Conservation (phyloP, 495 filamentous ascomycete species). For the Talaromyces nanjingensis region DNA sequence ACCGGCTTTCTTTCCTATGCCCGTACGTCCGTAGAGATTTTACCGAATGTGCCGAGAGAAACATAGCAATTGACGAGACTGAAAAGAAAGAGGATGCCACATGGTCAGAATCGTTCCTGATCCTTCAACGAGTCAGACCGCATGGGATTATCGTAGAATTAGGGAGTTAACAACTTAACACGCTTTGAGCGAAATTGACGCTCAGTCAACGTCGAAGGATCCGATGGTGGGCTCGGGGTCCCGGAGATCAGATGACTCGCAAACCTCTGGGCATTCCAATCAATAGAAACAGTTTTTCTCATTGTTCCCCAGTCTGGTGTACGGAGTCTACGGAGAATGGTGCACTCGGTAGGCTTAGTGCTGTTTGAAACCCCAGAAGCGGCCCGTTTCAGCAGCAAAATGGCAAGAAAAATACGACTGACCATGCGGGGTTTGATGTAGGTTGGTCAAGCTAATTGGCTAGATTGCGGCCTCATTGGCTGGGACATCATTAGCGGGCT, state of each 20-base stretch:
- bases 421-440: neutral
- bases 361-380: neutral
- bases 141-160: neutral
- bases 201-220: neutral
- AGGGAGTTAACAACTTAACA: neutral
- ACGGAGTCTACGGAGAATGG: neutral
- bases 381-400: neutral
- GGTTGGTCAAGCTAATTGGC: neutral
- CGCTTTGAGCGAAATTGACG: neutral
- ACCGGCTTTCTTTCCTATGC: neutral
- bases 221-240: neutral
- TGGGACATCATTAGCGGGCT: neutral
- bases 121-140: neutral
- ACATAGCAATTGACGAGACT: neutral
- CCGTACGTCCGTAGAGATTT: neutral
- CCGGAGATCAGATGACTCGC: neutral
- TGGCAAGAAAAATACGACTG: neutral
- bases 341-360: neutral
- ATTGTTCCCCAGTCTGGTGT: neutral
- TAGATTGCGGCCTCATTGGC: neutral
- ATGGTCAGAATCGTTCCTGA: neutral
- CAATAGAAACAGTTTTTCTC: neutral
- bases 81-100: neutral
- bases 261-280: neutral
- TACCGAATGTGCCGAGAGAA: neutral